Evolutionary conservation across 176 grass and related monocot genomes (phyloP).

Genomic region (Oryza coarctata): DNA sequence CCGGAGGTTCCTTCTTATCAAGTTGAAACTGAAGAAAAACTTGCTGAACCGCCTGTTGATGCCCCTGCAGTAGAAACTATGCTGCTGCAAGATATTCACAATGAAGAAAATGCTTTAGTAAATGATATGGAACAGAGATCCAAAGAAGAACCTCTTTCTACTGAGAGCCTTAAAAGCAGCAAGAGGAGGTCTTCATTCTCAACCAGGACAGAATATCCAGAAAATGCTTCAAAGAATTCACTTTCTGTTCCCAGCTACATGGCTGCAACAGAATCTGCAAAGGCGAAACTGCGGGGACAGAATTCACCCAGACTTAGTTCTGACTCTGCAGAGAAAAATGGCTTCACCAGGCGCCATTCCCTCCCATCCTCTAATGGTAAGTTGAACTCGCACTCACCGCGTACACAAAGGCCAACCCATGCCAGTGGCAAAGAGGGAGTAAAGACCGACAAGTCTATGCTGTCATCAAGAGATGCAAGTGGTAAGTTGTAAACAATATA

Average conservation of each 20-base stretch:
- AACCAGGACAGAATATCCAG: conserved; percentile 64
- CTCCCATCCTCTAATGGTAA: conserved; percentile 81
- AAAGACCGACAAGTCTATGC: conserved; percentile 69
- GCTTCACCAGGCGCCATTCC: conserved; percentile 74
- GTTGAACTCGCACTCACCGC: conserved; percentile 68
- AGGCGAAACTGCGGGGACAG: conserved; percentile 80
- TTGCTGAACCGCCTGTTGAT: conserved; percentile 35
- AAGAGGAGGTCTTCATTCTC: conserved; percentile 90
- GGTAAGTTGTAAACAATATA: conserved; percentile 51
- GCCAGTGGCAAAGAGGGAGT: conserved; percentile 53
- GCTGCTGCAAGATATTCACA: conserved; percentile 61
- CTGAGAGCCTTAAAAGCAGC: conserved; percentile 58
- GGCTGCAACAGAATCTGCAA: conserved; percentile 81
- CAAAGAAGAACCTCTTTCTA: conserved; percentile 59
- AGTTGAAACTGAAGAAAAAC: conserved; percentile 42
- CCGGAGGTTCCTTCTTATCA: conserved; percentile 36
- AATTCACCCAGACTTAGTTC: conserved; percentile 66
- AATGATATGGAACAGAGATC: conserved; percentile 53
- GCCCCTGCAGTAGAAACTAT: conserved; percentile 50
- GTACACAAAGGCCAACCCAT: conserved; percentile 67
- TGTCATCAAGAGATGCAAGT: conserved; percentile 67
- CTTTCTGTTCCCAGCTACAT: conserved; percentile 87
- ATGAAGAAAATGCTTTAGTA: conserved; percentile 52
- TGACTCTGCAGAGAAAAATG: conserved; percentile 74
- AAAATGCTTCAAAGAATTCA: conserved; percentile 59